A percentile compares a stretch with the other conserved stretches of the same genome.
Evolutionary conservation across 1,284 basidiomycete species (phyloP).

Genomic region (Cystobasidium pallidum): DNA sequence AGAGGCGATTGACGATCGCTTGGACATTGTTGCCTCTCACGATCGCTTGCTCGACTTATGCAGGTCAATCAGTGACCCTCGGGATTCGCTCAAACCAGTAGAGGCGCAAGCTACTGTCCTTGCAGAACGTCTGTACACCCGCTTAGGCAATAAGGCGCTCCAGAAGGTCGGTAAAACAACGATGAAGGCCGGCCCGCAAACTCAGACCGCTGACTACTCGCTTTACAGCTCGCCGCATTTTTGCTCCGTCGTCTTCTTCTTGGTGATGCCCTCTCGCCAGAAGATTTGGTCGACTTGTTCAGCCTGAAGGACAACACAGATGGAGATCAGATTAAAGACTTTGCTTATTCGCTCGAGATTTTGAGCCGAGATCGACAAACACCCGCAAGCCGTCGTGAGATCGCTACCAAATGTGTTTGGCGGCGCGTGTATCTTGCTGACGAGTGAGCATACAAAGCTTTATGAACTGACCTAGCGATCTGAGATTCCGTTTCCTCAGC

Average conservation of each 20-base stretch:
- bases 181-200: not conserved
- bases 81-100: slow-evolving; percentile 52
- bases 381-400: slow-evolving; percentile 69
- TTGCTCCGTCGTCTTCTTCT: slow-evolving; percentile 54
- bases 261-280: slow-evolving; percentile 57
- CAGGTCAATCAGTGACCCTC: slow-evolving; percentile 41
- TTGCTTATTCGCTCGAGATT: slow-evolving; percentile 58
- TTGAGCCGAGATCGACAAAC: slow-evolving; percentile 73
- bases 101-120: slow-evolving; percentile 57
- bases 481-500: slow-evolving; percentile 58
- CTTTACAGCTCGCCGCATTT: slow-evolving; percentile 49
- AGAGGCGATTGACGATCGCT: slow-evolving; percentile 60
- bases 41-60: slow-evolving; percentile 55
- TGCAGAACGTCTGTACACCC: slow-evolving; percentile 35
- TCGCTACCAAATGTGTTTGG: slow-evolving; percentile 78
- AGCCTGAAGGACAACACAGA: slow-evolving; percentile 60
- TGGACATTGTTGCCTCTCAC: slow-evolving; percentile 64
- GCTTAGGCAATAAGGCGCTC: not conserved
- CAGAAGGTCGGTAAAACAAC: slow-evolving; percentile 5
- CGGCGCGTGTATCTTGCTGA: slow-evolving; percentile 83
- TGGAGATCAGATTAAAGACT: slow-evolving; percentile 57
- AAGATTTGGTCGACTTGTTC: slow-evolving; percentile 62
- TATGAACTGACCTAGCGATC: not conserved
- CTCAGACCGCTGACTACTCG: not conserved
- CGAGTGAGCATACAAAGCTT: slow-evolving; percentile 65